Percentiles rank a stretch among this genome's conserved stretches.
These are phyloP conservation scores for Curvularia verruculosa DNA, from an alignment of 2,329 filamentous ascomycete species.

Conservation along the genomic window DNA sequence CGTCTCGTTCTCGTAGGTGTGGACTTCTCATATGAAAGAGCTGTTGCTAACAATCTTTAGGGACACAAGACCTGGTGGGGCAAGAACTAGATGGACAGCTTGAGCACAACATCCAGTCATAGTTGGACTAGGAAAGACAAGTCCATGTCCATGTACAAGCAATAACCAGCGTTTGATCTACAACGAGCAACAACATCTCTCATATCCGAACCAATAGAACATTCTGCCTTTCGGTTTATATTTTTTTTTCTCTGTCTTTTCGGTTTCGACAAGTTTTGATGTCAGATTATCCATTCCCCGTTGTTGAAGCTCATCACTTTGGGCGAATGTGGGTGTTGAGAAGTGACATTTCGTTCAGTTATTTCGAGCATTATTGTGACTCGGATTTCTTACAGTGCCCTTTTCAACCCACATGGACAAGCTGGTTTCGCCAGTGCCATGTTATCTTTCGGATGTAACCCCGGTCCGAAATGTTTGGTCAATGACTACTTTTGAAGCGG, in stretches of 20 bases:
- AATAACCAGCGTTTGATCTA: constrained; percentile 31
- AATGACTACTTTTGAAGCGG: background rate
- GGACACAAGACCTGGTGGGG: constrained; percentile 79
- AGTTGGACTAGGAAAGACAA: constrained; percentile 21
- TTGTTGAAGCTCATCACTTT: background rate
- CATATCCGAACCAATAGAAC: constrained; percentile 8
- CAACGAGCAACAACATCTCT: constrained; percentile 13
- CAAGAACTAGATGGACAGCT: constrained; percentile 40
- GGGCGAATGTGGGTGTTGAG: background rate
- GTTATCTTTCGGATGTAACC: background rate
- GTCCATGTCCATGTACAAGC: constrained; percentile 42
- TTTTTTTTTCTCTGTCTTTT: too few species aligned
- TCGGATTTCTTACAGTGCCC: background rate
- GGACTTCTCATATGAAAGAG: background rate
- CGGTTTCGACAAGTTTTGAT: background rate
- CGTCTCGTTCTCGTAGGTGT: constrained; percentile 66
- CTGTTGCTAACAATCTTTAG: constrained; percentile 23
- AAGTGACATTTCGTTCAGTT: background rate
- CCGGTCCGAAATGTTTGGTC: background rate
- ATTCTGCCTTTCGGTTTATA: constrained; percentile 2
- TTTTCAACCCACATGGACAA: background rate
- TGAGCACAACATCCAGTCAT: constrained; percentile 10
- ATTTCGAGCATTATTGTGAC: background rate
- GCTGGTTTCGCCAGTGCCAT: background rate
- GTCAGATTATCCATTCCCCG: background rate